Evolutionary conservation across 371 early-diverging fungal genomes (phyloP), one percentile per base, ranked within the genome.

Genomic region (Mortierella polycephala): DNA sequence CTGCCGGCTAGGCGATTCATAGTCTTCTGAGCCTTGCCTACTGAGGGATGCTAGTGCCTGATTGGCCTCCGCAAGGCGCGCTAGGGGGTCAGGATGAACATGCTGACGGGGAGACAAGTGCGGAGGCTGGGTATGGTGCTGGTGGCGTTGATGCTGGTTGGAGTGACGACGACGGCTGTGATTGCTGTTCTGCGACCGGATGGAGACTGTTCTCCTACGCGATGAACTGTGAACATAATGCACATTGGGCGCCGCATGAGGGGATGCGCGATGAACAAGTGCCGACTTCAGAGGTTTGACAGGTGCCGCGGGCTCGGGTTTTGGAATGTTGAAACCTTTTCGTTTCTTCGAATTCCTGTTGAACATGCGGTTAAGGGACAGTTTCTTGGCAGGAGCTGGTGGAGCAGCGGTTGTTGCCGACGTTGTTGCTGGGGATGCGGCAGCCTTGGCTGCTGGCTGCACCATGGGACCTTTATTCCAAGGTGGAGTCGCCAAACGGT

Each of bases 251-350:
- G 54, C 0, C 1, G 58, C 50, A 5, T 47, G n/a, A 23, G 41
- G 30, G 1, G 69, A 50, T 20, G 64, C 10, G 10, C 80, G 73
- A 23, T 66, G 73, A n/a, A 66, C 72, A 40, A 76, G 69, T 7
- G 73, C 80, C 3, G 80, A 69, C 45, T 69, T 73, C 11, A 79
- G 58, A 2, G 80, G 80, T n/a, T 79, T 72, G n/a, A 70, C 50
- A 4, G 73, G 66, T 9, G 54, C 16, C 23, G 57, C 40, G 11
- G 55, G 53, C 5, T 51, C 62, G 12, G 61, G 57, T 37, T 49
- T 68, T 13, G 64, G 4, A 3, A 41, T 18, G 37, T 49, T 49
- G 8, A 57, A 18, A 40, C 54, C 61, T 8, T 53, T 67, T 50
- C 62, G 61, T n/a, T 49, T 69, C 50, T 42, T 69, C 41, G 14